Evolutionary conservation across 2,329 filamentous ascomycete species (phyloP), one percentile per base, ranked within the genome.

Genomic region (Phoma sp.): DNA sequence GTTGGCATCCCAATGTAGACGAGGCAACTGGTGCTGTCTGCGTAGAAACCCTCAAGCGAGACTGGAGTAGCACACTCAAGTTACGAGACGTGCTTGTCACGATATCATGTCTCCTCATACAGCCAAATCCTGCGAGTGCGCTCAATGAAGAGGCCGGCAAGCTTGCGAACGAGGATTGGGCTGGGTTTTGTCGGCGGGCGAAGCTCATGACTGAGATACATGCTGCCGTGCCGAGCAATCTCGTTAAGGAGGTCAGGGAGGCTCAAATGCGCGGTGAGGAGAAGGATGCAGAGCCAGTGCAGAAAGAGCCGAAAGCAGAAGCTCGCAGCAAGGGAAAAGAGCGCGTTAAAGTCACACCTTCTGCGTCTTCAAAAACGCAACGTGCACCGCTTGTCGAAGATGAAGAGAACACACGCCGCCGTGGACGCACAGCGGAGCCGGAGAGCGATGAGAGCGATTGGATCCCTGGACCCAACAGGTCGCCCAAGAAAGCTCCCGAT

Each of bases 1-100:
- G 87, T 59, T 88, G 84, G 79, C 85, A 88, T 61, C 85, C 85
- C 0, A 88, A 88, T 62, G 82, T 88, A 42, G 85, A 87, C 57
- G 83, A 86, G 46, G 75, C 77, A n/a, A 84, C 82, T 0, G 85
- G 85, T 5, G 81, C 81, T 1, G 84, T 88, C 3, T 88, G 85
- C 56, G 83, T 88, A 3, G 85, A 87, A 73, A 87, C 85, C 2
- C 66, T 88, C 37, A 88, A 87, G 74, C 77, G 83, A 39, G 85
- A 87, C 62, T 88, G 85, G 85, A 80, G 83, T 52, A 74, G 78
- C 12, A 81, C 76, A 23, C 70, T 87, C 58, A 87, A 83, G 21
- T 66, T 88, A 42, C 75, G 82, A 39, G 84, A 87, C 73, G 83
- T 87, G 3, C 71, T 87, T 15, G 72, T 81, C 18, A 77, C 84